Evolutionary conservation across 495 filamentous ascomycete species (phyloP).

Genomic region (Penicillium canescens): DNA sequence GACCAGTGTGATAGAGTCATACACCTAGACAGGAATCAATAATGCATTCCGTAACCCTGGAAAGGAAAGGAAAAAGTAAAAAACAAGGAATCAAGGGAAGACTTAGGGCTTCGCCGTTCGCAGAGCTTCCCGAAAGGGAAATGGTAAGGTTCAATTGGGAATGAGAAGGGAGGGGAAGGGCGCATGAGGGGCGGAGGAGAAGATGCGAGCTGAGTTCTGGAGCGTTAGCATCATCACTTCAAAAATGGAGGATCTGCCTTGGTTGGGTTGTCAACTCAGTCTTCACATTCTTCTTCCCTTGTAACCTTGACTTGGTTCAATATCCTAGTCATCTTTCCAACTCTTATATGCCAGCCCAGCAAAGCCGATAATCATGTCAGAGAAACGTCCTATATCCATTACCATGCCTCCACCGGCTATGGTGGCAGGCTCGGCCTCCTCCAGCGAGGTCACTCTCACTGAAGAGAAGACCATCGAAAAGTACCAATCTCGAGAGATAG

Average conservation of each 20-base stretch:
- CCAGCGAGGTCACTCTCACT: conserved; percentile 26
- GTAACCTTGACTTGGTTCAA: conserved; percentile 3
- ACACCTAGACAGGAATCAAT: neutral
- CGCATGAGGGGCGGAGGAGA: neutral
- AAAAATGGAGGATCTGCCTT: conserved; percentile 6
- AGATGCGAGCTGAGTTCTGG: neutral
- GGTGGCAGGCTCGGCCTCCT: conserved; percentile 12
- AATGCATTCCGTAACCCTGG: neutral
- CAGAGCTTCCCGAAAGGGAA: neutral
- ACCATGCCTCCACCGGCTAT: conserved; percentile 25
- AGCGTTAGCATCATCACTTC: conserved; percentile 1
- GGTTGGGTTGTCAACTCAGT: conserved; percentile 9
- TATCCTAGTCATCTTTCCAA: conserved; percentile 24
- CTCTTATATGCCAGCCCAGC: neutral
- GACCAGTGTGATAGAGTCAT: conserved; percentile 8
- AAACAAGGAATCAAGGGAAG: neutral
- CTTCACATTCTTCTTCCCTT: neutral
- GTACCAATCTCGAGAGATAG: conserved; percentile 27
- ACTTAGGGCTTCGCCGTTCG: too few relatives aligned
- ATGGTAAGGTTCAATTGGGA: neutral
- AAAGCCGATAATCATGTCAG: conserved; percentile 22
- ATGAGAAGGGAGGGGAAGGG: neutral
- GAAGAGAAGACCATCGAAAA: conserved; percentile 25
- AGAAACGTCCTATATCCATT: conserved; percentile 22
- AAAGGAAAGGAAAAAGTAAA: neutral